Conservation (phyloP, 2,329 filamentous ascomycete species). For the Dryadomyces quercivorus region DNA sequence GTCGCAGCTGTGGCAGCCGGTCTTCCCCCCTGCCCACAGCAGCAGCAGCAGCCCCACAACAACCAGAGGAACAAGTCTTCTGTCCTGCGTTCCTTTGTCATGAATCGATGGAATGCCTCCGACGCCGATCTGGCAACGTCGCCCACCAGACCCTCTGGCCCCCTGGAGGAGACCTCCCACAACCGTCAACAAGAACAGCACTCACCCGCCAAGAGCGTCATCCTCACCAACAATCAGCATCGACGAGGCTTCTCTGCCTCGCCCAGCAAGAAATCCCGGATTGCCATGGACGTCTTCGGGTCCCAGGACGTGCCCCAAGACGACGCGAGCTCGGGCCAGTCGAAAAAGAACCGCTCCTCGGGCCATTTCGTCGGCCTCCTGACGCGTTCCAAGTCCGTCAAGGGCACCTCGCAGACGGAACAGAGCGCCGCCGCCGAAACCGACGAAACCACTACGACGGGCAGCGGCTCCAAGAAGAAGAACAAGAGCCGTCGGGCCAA, state of each 20-base stretch:
- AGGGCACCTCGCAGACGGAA: slow-evolving; percentile 9
- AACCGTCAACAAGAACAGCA: slow-evolving; percentile 33
- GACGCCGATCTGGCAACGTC: slow-evolving; percentile 23
- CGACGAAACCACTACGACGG: slow-evolving; percentile 6
- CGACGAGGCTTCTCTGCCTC: slow-evolving; percentile 18
- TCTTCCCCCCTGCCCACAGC: background rate
- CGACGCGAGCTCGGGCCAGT: background rate
- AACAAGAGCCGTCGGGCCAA: slow-evolving; percentile 24
- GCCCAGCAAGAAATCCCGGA: slow-evolving; percentile 58
- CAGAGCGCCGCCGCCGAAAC: slow-evolving; percentile 22
- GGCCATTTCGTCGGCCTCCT: slow-evolving; percentile 72
- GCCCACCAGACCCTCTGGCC: background rate
- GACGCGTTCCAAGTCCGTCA: slow-evolving; percentile 59
- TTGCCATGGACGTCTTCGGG: background rate
- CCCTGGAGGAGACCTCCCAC: slow-evolving; percentile 42
- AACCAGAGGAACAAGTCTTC: slow-evolving; percentile 36
- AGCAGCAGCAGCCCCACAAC: background rate
- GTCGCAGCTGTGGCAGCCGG: background rate
- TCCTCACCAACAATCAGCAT: background rate
- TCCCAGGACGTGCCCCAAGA: background rate
- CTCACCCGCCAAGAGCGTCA: slow-evolving; percentile 13
- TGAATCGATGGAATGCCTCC: slow-evolving; percentile 34
- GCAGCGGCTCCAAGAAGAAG: slow-evolving; percentile 14
- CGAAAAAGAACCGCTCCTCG: slow-evolving; percentile 50
- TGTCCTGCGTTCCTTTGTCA: slow-evolving; percentile 36